Conservation (phyloP, 2,329 filamentous ascomycete species). For the Dothidotthia symphoricarpi region DNA sequence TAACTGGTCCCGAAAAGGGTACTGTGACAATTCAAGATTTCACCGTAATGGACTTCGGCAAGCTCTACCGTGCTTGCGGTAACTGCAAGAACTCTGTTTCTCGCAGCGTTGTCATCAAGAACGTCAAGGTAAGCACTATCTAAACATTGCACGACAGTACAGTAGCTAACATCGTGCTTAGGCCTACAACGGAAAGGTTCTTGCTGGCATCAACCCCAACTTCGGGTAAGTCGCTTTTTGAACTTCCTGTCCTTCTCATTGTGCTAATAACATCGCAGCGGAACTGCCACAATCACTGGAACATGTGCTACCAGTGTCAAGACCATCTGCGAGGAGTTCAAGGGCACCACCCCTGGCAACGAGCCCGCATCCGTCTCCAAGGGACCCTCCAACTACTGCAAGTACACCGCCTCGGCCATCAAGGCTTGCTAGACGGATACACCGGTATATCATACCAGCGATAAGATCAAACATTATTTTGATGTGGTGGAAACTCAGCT, state of each 20-base stretch:
- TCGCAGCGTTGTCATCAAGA: slow-evolving; percentile 48
- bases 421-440: slow-evolving; percentile 28
- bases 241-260: too few relatives aligned
- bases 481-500: slow-evolving; percentile 11
- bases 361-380: slow-evolving; percentile 32
- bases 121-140: slow-evolving; percentile 42
- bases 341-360: slow-evolving; percentile 30
- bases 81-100: slow-evolving; percentile 50
- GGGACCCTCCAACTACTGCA: slow-evolving; percentile 32
- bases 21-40: slow-evolving; percentile 41
- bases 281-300: slow-evolving; percentile 48
- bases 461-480: slow-evolving; percentile 6
- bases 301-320: slow-evolving; percentile 32
- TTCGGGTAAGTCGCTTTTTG: slow-evolving; percentile 49
- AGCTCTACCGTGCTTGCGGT: slow-evolving; percentile 51
- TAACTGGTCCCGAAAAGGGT: slow-evolving; percentile 32
- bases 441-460: neutral
- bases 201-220: slow-evolving; percentile 54
- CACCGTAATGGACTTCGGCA: slow-evolving; percentile 40
- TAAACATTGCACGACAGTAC: slow-evolving; percentile 23
- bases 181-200: slow-evolving; percentile 43
- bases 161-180: neutral
- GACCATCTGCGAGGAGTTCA: slow-evolving; percentile 38
- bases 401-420: slow-evolving; percentile 33
- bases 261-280: slow-evolving; percentile 18